Percentiles rank a stretch among this genome's conserved stretches.
These are phyloP conservation scores for Colletotrichum sp. DNA, from an alignment of 2,329 filamentous ascomycete species.

Conservation along the genomic window DNA sequence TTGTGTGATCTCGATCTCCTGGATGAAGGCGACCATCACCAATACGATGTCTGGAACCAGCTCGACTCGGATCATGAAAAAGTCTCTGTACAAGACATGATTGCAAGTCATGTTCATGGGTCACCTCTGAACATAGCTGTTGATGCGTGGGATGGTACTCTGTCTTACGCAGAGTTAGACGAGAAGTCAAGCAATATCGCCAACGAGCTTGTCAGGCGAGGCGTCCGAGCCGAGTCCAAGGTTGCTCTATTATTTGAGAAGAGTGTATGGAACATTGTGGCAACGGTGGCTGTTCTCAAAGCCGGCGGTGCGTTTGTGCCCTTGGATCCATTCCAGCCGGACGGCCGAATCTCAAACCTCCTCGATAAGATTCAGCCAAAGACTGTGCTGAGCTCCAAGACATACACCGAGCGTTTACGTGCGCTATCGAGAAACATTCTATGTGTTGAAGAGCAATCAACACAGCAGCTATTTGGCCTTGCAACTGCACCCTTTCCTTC, in stretches of 20 bases:
- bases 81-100: not conserved
- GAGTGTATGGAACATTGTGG: constrained; percentile 27
- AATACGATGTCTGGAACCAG: not conserved
- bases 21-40: not conserved
- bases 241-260: constrained; percentile 33
- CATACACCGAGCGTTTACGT: not conserved
- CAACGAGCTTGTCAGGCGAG: not conserved
- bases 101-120: not conserved
- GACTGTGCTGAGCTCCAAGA: not conserved
- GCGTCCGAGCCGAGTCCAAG: not conserved
- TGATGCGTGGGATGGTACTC: constrained; percentile 26
- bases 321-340: constrained; percentile 24
- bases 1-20: not conserved
- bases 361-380: constrained; percentile 1
- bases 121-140: constrained; percentile 23
- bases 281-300: constrained; percentile 23
- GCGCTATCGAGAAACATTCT: not conserved
- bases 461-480: not conserved
- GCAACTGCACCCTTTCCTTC: not conserved
- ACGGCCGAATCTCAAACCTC: constrained; percentile 17
- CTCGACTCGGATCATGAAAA: not conserved
- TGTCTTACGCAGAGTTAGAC: constrained; percentile 28
- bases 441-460: constrained; percentile 15
- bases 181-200: constrained; percentile 23
- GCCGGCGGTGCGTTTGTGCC: constrained; percentile 15